Conservation (phyloP, 441 rosid genomes). For the Pelargonium cotyledonis region DNA sequence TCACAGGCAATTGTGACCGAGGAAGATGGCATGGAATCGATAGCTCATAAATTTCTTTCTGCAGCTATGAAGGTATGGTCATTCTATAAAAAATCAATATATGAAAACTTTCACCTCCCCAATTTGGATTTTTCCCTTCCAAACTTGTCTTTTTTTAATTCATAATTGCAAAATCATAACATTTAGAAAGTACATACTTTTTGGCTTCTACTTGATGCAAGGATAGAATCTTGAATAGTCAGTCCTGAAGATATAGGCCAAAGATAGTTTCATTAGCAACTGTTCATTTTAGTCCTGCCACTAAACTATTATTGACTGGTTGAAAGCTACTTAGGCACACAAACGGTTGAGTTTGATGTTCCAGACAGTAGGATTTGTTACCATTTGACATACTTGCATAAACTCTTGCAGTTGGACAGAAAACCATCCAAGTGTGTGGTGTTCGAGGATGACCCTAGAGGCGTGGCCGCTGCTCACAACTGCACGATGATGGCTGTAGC, state of each 20-base stretch:
- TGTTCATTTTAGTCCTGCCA: too few species aligned
- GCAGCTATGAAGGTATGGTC: conserved; percentile 80
- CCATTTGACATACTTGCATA: conserved; percentile 4
- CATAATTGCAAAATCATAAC: neutral
- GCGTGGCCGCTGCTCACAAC: conserved; percentile 87
- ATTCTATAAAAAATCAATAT: conserved; percentile 5
- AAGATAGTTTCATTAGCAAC: too few species aligned
- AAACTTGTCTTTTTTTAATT: neutral
- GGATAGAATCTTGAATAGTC: too few species aligned
- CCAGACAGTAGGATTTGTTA: neutral
- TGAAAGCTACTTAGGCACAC: too few species aligned
- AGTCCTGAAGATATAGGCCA: too few species aligned
- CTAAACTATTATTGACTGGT: too few species aligned
- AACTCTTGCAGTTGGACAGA: conserved; percentile 65
- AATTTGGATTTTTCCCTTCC: neutral
- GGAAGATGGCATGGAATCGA: conserved; percentile 98
- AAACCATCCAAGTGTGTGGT: conserved; percentile 92
- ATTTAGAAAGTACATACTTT: neutral
- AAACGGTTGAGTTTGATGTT: too few species aligned
- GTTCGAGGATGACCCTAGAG: conserved; percentile 89
- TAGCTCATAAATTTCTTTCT: conserved; percentile 88
- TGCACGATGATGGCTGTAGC: conserved; percentile 98
- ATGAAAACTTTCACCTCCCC: neutral
- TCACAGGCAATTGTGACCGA: conserved; percentile 75
- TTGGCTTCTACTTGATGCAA: too few species aligned